Conservation (phyloP, 2,329 filamentous ascomycete genomes). For the Fusarium piperis region DNA sequence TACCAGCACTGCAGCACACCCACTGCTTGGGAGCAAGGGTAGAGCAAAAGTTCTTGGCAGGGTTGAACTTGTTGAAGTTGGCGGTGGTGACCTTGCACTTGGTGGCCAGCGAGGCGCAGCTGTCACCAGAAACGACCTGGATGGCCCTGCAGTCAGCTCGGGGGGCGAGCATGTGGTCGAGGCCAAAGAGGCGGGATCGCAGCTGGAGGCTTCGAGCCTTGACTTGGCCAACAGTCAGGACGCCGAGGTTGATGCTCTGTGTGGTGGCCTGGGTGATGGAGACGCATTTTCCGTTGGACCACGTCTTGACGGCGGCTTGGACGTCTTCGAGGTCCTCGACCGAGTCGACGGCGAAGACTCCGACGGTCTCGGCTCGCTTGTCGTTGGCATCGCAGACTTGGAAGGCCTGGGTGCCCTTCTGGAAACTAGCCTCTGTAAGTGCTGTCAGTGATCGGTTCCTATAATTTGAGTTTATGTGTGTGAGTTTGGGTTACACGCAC, state of each 20-base stretch:
- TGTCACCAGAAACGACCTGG: constrained; percentile 48
- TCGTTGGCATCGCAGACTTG: constrained; percentile 33
- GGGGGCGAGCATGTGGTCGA: constrained; percentile 22
- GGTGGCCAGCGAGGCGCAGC: constrained; percentile 49
- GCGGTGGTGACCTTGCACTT: constrained; percentile 51
- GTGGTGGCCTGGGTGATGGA: constrained; percentile 5
- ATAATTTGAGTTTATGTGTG: background rate
- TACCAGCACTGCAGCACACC: constrained; percentile 51
- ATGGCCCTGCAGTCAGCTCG: constrained; percentile 36
- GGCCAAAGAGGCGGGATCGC: constrained; percentile 24
- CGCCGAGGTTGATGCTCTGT: constrained; percentile 20
- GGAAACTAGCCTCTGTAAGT: constrained; percentile 12
- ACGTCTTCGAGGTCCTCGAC: constrained; percentile 21
- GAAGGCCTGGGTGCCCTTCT: constrained; percentile 29
- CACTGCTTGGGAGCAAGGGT: constrained; percentile 46
- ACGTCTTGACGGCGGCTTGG: constrained; percentile 30
- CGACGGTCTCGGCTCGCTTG: constrained; percentile 30
- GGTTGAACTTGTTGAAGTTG: constrained; percentile 54
- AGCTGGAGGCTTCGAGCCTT: constrained; percentile 29
- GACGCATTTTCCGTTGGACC: constrained; percentile 36
- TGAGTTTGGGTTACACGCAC: constrained; percentile 7
- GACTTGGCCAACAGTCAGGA: constrained; percentile 22
- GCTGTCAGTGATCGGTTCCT: background rate
- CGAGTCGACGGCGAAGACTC: constrained; percentile 30
- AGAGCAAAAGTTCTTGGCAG: constrained; percentile 44